Evolutionary conservation across 305 asterid genomes (phyloP).

Genomic region (Nicotiana rustica): DNA sequence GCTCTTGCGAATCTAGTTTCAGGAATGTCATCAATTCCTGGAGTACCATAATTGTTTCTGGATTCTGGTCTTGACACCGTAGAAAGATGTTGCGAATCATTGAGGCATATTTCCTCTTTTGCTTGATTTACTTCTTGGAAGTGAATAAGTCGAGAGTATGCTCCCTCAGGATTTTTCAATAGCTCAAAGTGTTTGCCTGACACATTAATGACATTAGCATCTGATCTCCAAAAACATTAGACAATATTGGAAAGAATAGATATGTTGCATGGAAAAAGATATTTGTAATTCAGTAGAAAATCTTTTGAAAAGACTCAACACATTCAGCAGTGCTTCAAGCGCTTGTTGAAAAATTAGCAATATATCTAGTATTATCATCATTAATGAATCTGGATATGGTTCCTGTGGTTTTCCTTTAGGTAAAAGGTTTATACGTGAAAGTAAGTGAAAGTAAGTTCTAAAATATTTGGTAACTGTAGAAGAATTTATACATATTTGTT

Average conservation of each 20-base stretch:
- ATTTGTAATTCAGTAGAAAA: too few relatives aligned
- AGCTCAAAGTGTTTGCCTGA: conserved; percentile 68
- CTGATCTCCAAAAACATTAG: not conserved
- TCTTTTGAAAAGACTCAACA: too few relatives aligned
- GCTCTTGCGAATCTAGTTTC: not conserved
- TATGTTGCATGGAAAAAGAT: too few relatives aligned
- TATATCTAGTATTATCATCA: too few relatives aligned
- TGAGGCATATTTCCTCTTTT: conserved; percentile 24
- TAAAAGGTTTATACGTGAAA: too few relatives aligned
- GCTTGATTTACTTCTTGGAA: conserved; percentile 59
- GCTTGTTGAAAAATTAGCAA: too few relatives aligned
- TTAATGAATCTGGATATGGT: too few relatives aligned
- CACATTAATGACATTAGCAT: conserved; percentile 1
- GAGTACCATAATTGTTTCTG: not conserved
- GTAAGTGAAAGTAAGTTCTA: not conserved
- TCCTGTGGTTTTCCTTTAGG: too few relatives aligned
- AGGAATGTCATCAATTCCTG: not conserved
- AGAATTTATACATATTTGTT: not conserved
- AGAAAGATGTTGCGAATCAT: not conserved
- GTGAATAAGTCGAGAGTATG: conserved; percentile 68
- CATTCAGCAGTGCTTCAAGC: too few relatives aligned
- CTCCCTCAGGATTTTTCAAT: conserved; percentile 64
- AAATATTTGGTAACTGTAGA: not conserved
- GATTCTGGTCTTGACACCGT: not conserved
- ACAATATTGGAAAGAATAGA: too few relatives aligned